Conservation (phyloP, 345 rosid genomes). For the Populus davidiana region DNA sequence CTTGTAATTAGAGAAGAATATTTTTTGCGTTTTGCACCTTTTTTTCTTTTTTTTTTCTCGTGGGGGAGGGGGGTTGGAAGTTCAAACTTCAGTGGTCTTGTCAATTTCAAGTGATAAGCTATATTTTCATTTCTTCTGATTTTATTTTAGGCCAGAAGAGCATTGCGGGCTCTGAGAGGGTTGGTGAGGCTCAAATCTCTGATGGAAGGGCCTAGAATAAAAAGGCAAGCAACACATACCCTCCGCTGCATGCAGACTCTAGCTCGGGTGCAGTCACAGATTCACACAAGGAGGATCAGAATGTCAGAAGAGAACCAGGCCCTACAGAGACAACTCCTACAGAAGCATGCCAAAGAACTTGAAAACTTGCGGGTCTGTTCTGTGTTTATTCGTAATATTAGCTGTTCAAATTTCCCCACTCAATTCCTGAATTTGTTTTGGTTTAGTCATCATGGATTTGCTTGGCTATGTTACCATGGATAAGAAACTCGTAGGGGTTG, state of each 20-base stretch:
- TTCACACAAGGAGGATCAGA: conserved; percentile 69
- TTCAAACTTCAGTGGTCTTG: too few species aligned
- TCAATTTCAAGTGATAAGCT: too few species aligned
- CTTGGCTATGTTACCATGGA: not conserved
- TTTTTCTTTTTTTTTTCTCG: too few species aligned
- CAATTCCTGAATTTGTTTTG: not conserved
- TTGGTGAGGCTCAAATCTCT: conserved; percentile 71
- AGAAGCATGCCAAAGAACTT: conserved; percentile 84
- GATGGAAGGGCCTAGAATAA: conserved; percentile 80
- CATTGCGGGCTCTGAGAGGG: conserved; percentile 79
- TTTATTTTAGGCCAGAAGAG: conserved; percentile 39
- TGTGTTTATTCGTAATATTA: not conserved
- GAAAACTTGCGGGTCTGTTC: conserved; percentile 57
- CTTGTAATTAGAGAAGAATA: too few species aligned
- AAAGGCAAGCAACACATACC: conserved; percentile 77
- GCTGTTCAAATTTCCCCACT: too few species aligned
- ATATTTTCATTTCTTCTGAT: too few species aligned
- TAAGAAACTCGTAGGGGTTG: not conserved
- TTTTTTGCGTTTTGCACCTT: too few species aligned
- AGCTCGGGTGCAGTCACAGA: conserved; percentile 80
- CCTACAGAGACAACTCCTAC: conserved; percentile 80
- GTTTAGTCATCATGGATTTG: not conserved
- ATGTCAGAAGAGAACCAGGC: conserved; percentile 93
- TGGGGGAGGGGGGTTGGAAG: too few species aligned
- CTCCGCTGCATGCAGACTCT: conserved; percentile 86